These are phyloP conservation scores for Colletotrichum musicola DNA, from an alignment of 2,329 filamentous ascomycete species.

Conservation along the genomic window DNA sequence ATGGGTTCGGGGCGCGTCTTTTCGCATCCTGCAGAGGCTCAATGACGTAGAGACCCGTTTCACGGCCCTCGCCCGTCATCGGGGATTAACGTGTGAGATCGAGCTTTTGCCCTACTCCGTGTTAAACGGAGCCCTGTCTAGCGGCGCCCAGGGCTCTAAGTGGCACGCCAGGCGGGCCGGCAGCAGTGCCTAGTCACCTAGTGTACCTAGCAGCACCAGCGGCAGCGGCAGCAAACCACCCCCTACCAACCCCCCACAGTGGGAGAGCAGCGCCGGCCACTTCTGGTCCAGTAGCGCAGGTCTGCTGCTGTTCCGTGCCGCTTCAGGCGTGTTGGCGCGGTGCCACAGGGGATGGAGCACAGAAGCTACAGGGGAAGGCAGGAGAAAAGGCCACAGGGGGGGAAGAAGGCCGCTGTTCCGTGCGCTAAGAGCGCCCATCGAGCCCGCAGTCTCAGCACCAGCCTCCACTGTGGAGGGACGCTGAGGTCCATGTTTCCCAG, in stretches of 20 bases:
- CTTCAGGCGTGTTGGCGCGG: constrained; percentile 26
- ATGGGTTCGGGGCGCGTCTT: constrained; percentile 11
- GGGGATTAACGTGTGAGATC: constrained; percentile 33
- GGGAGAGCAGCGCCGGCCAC: constrained; percentile 2
- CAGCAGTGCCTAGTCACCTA: no score
- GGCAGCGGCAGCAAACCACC: constrained; percentile 14
- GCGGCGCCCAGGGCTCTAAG: constrained; percentile 22
- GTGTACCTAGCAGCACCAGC: neutral
- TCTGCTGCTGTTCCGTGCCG: constrained; percentile 16
- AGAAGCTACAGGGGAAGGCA: neutral
- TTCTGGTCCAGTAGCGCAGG: constrained; percentile 5
- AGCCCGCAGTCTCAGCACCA: constrained; percentile 31
- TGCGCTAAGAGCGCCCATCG: constrained; percentile 31
- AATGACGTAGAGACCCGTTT: constrained; percentile 38
- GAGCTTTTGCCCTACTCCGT: constrained; percentile 27
- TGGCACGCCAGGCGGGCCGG: constrained; percentile 10
- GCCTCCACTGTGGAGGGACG: constrained; percentile 7
- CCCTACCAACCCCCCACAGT: constrained; percentile 16
- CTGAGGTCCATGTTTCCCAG: no score
- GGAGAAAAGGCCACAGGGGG: neutral
- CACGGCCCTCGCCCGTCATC: constrained; percentile 35
- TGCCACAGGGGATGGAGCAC: constrained; percentile 12
- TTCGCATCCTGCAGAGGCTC: constrained; percentile 29
- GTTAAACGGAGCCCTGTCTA: neutral
- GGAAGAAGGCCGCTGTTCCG: constrained; percentile 10